Base-by-base conservation (phyloP, 2,329 filamentous ascomycete genomes). In the Grosmannia clavigera region DNA sequence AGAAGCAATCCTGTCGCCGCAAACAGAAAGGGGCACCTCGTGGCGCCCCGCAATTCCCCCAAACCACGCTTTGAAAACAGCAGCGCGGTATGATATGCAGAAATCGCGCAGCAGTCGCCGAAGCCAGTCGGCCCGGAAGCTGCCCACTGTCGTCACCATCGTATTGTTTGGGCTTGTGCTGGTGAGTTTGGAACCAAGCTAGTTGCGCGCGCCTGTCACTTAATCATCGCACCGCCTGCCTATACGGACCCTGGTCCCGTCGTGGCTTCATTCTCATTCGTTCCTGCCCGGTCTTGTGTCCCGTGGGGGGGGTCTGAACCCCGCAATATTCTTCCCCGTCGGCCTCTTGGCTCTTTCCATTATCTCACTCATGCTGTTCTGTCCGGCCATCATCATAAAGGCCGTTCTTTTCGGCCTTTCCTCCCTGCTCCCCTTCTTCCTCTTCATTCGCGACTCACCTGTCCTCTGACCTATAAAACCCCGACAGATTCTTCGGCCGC, bases 401-500 rank as follows among this genome's bases (percentile, higher is more conserved):
- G 6, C 29, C 29, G 7, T 53, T 58, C 16, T 19, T 52, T 38
- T n/a, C 43, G 43, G 31, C 25, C 46, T 27, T 43, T 25, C 10
- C 46, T 27, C 43, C n/a, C 7, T 22, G 5, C 31, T 61, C 12
- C 58, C 43, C 60, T 61, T 57, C 59, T 60, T 57, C 56, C 22
- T 56, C 55, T n/a, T 27, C 35, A 40, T 48, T 55, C 19, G 31
- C 54, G 6, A 27, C 22, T 16, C 29, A n/a, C 19, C 25, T 27
- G 27, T 22, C 7, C 29, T 33, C 55, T 57, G 33, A 57, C 29
- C 22, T 52, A 19, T 43, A 48, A 40, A 38, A 31, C 48, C 52
- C 12, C 57, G 3, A 33, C 60, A 65, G 64, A 60, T 60, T 33
- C 61, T 67, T 9, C 81, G 82, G 69, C 75, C 82, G 66, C 71